A percentile compares a stretch with the other conserved stretches of the same genome.
These are phyloP conservation scores for Elsinoe fawcettii DNA, from an alignment of 2,329 filamentous ascomycete genomes.

Conservation along the genomic window DNA sequence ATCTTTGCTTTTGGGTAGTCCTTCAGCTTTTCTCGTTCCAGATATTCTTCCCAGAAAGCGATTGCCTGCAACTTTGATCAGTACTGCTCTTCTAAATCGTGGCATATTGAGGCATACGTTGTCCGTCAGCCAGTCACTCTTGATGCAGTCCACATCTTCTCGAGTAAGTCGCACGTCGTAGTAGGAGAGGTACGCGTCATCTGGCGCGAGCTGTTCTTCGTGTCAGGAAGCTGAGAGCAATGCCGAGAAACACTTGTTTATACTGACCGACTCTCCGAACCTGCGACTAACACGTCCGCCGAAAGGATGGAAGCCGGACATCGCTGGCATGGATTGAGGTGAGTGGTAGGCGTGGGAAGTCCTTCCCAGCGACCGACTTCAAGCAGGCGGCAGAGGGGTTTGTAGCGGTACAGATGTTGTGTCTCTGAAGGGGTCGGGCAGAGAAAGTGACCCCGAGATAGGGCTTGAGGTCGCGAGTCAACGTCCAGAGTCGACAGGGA, in stretches of 20 bases:
- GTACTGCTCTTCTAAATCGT: background rate
- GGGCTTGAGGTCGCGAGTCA: background rate
- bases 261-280: conserved; percentile 45
- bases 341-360: background rate
- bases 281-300: conserved; percentile 44
- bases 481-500: background rate
- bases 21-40: conserved; percentile 79
- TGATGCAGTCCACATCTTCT: conserved; percentile 81
- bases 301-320: conserved; percentile 45
- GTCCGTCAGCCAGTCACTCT: conserved; percentile 92
- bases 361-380: background rate
- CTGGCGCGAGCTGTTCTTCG: conserved; percentile 34
- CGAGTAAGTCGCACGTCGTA: conserved; percentile 60
- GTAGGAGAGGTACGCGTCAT: conserved; percentile 65
- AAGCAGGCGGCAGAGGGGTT: background rate
- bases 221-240: conserved; percentile 6
- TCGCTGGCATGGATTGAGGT: background rate
- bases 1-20: conserved; percentile 79
- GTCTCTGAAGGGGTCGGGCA: background rate
- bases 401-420: background rate
- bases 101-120: conserved; percentile 53
- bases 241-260: background rate
- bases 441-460: background rate
- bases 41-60: conserved; percentile 94
- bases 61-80: conserved; percentile 57